Base-by-base conservation (phyloP, 2,329 filamentous ascomycete genomes). In the Daldinia sp. region DNA sequence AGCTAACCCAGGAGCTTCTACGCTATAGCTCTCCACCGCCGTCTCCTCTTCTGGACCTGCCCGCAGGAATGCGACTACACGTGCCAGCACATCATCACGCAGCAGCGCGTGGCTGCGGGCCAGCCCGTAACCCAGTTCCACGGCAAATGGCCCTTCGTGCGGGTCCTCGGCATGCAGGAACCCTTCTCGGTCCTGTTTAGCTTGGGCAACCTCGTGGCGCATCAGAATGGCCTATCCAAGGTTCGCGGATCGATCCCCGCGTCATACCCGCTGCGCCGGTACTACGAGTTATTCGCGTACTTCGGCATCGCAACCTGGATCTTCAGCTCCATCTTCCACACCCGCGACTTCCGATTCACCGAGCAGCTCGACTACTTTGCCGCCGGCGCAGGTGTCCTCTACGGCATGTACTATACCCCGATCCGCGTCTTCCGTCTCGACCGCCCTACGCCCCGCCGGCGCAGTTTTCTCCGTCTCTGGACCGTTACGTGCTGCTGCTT, bases 311-410 rank as follows among this genome's bases (percentile, higher is more conserved):
- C 86, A 6, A 91, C 91, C 72, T 99, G 95, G 95, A 81, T 88
- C 37, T 94, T 93, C 77, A 95, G 91, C 79, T 90, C 94, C 81
- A 79, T 97, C 59, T 99, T 99, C 78, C 95, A 99, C 77, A 93
- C 91, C 0, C 83, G 95, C 53, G 95, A 99, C 78, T 96, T 95
- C 74, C 77, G 79, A 13, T 67, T 90, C 41, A 99, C 95, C 15
- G 95, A 99, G 82, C 92, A 96, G 79, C 80, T 97, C 79, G 95
- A 99, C 78, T 99, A 99, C 79, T 97, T 97, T 74, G 95, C 87
- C 15, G 95, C 95, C 8, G 95, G 94, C 34, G 93, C 92, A 41
- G 92, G 85, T 72, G 92, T 99, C 11, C 82, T 98, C 64, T 98
- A 97, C 76, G 94, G 94, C 15, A 79, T 97, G 69, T 99, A 94